phyloP scores from a whole-genome alignment of 2,329 filamentous ascomycete species.

The Neoascochyta sp. region DNA sequence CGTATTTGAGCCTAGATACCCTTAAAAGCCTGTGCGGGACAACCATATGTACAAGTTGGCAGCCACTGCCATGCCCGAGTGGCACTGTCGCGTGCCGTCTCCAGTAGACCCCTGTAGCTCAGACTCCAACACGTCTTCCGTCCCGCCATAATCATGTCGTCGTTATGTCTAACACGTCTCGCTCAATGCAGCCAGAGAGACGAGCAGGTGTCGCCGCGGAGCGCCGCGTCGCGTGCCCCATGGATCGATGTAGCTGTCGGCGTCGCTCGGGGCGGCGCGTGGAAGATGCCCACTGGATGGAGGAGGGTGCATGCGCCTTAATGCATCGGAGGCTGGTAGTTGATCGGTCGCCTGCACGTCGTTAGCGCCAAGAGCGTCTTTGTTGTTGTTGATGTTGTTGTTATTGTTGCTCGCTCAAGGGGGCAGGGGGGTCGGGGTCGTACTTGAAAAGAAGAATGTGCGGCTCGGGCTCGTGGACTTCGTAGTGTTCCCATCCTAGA shows the following conservation, averaged over 20 bases:
- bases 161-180: constrained; percentile 34
- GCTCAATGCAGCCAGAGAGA: constrained; percentile 35
- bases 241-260: constrained; percentile 10
- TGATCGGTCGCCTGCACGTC: constrained; percentile 67
- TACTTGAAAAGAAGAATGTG: constrained; percentile 99
- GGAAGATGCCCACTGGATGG: constrained; percentile 5
- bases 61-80: constrained; percentile 14
- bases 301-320: constrained; percentile 17
- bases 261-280: constrained; percentile 9
- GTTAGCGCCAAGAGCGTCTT: constrained; percentile 6
- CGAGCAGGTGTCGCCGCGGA: constrained; percentile 17
- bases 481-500: constrained; percentile 98
- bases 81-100: constrained; percentile 15
- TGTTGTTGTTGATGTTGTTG: not conserved
- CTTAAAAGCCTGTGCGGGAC: constrained; percentile 13
- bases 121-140: constrained; percentile 17
- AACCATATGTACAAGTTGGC: constrained; percentile 33
- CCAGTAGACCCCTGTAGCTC: constrained; percentile 18
- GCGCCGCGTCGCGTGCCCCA: constrained; percentile 10
- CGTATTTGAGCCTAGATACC: constrained; percentile 10
- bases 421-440: constrained; percentile 43
- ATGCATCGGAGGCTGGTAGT: constrained; percentile 68
- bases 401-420: no score
- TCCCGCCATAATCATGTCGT: constrained; percentile 39
- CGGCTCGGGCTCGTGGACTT: constrained; percentile 97